These are phyloP conservation scores for Calonectria leucothoes DNA, from an alignment of 2,329 filamentous ascomycete genomes.

Conservation along the genomic window DNA sequence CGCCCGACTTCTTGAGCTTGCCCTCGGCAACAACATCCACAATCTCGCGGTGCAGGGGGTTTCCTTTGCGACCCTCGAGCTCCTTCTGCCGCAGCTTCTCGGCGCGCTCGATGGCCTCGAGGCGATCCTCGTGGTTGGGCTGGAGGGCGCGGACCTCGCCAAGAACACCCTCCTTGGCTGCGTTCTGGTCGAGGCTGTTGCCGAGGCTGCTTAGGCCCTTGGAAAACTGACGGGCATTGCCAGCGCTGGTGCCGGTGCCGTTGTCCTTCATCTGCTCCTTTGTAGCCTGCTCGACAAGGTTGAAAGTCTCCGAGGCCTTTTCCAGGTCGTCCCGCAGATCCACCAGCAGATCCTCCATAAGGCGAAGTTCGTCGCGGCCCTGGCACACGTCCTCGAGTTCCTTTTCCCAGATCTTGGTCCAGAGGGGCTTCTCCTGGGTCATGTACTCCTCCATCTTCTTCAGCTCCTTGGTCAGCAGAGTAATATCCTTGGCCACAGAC, in stretches of 20 bases:
- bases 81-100: conserved; percentile 93
- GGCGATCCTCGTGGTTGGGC: conserved; percentile 90
- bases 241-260: conserved; percentile 62
- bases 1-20: conserved; percentile 94
- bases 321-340: conserved; percentile 95
- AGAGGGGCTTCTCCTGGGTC: conserved; percentile 90
- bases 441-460: conserved; percentile 96
- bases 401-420: conserved; percentile 99
- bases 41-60: conserved; percentile 86
- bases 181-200: conserved; percentile 73
- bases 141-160: conserved; percentile 94
- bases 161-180: conserved; percentile 90
- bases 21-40: conserved; percentile 87
- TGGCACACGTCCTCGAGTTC: conserved; percentile 96
- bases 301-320: conserved; percentile 93
- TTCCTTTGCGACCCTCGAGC: conserved; percentile 79
- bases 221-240: conserved; percentile 67
- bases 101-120: conserved; percentile 97
- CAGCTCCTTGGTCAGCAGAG: conserved; percentile 82
- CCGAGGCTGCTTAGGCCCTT: conserved; percentile 65
- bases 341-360: conserved; percentile 94
- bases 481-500: conserved; percentile 88
- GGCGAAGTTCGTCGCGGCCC: conserved; percentile 91
- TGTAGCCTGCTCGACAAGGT: conserved; percentile 96
- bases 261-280: conserved; percentile 92